Percentiles rank a stretch among this genome's conserved stretches.
Evolutionary conservation across 2,329 filamentous ascomycete genomes (phyloP).

Genomic region (Arachnopeziza araneosa): DNA sequence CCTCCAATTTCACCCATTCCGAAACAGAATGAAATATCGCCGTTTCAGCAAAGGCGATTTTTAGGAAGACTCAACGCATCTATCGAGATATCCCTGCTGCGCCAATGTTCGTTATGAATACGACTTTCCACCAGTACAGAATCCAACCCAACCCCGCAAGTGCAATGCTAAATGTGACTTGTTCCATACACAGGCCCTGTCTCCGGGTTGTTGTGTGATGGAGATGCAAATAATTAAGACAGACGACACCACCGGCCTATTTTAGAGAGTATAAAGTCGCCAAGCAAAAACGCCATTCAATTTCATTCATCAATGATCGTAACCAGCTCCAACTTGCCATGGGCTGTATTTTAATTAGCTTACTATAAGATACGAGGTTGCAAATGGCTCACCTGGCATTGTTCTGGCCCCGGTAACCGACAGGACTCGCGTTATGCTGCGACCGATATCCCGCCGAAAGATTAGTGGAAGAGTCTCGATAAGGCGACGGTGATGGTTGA

Average conservation of each 20-base stretch:
- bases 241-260: slow-evolving; percentile 27
- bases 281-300: slow-evolving; percentile 25
- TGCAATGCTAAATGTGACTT: slow-evolving; percentile 15
- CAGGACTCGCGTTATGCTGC: slow-evolving; percentile 38
- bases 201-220: slow-evolving; percentile 9
- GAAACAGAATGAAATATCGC: background rate
- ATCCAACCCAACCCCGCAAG: slow-evolving; percentile 11
- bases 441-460: slow-evolving; percentile 32
- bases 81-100: background rate
- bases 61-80: background rate
- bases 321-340: slow-evolving; percentile 52
- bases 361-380: background rate
- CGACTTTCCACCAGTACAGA: slow-evolving; percentile 11
- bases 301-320: slow-evolving; percentile 40
- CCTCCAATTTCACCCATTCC: background rate
- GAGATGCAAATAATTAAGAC: slow-evolving; percentile 23
- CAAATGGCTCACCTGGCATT: slow-evolving; percentile 40
- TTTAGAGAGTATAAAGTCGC: slow-evolving; percentile 14
- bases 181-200: slow-evolving; percentile 24
- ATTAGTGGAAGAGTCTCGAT: slow-evolving; percentile 22
- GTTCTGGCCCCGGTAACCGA: slow-evolving; percentile 37
- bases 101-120: slow-evolving; percentile 3
- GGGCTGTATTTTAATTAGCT: slow-evolving; percentile 35
- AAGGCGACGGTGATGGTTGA: slow-evolving; percentile 22
- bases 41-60: background rate